Evolutionary conservation across 306 rosid species (phyloP), one percentile per base, ranked within the genome.

Genomic region (Leucaena leucocephala): DNA sequence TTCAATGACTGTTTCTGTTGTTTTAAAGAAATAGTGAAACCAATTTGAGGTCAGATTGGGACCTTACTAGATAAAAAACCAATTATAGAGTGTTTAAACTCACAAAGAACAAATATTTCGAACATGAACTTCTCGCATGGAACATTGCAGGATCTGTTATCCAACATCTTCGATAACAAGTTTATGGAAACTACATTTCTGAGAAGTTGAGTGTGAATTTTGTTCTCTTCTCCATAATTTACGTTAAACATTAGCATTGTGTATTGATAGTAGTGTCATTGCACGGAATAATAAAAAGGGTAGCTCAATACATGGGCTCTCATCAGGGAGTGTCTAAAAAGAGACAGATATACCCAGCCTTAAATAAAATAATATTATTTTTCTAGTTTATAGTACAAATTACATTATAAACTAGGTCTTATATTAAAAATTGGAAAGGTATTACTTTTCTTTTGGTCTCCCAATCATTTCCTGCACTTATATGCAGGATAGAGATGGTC

Each of bases 401-500:
- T 27, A 27, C 27, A 27, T 1, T 27, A 27, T 1, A 27, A 1
- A 27, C 1, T 27, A 27, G 27, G 27, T 27, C 1, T 27, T 0
- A 27, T 27, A 27, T 27, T 27, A 27, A 27, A 1, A 27, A 27
- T 27, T 0, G 27, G 27, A 27, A 1, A 27, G 27, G 14, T 57
- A 22, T 57, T 33, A 58, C 65, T 17, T 39, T 8, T 16, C 19
- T 40, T 21, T 27, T 27, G 27, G 34, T 42, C 34, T 61, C 19
- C 17, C 54, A 68, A 13, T 22, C 81, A 50, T 78, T 55, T 27
- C 11, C 52, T 64, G 59, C 71, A 22, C 69, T 21, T 76, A 44
- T 68, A 15, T 84, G 80, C 94, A 95, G 99, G 99, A 95, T 78
- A 83, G 85, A 84, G 99, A 93, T 81, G 99, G 98, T 80, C 97